A percentile compares a stretch with the other conserved stretches of the same genome.
Conservation (phyloP, 2,329 filamentous ascomycete genomes). For the Paecilomyces fulvus region DNA sequence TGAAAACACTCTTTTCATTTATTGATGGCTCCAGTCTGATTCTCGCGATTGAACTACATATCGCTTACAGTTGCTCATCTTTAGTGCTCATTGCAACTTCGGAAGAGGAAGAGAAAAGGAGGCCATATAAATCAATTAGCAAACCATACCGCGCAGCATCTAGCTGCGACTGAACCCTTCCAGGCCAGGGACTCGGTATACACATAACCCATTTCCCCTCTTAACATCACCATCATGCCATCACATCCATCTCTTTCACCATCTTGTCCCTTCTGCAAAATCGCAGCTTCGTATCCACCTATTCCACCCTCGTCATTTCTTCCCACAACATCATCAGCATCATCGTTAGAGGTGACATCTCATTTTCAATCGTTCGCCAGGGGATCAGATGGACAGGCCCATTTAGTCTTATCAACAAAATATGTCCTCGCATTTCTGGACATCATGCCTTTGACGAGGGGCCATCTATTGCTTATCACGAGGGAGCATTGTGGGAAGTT, state of each 20-base stretch:
- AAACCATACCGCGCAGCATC: no score
- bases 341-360: slow-evolving; percentile 22
- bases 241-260: slow-evolving; percentile 1
- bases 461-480: slow-evolving; percentile 76
- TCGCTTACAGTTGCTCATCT: neutral
- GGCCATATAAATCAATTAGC: no score
- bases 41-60: neutral
- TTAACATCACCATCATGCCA: neutral
- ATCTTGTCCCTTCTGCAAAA: slow-evolving; percentile 51
- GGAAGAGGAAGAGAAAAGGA: no score
- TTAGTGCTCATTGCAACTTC: neutral
- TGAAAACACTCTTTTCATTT: neutral
- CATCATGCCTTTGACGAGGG: slow-evolving; percentile 76
- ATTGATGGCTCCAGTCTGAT: neutral
- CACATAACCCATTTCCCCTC: neutral
- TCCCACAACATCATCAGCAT: slow-evolving; percentile 11
- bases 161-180: neutral
- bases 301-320: slow-evolving; percentile 16
- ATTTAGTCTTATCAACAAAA: slow-evolving; percentile 68
- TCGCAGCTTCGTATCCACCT: slow-evolving; percentile 44
- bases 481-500: slow-evolving; percentile 70
- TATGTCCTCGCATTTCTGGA: slow-evolving; percentile 81
- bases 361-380: neutral
- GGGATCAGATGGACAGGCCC: slow-evolving; percentile 13
- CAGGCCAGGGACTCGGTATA: neutral